Evolutionary conservation across 768 basidiomycete genomes (phyloP).

Genomic region (Podaxis rugospora): DNA sequence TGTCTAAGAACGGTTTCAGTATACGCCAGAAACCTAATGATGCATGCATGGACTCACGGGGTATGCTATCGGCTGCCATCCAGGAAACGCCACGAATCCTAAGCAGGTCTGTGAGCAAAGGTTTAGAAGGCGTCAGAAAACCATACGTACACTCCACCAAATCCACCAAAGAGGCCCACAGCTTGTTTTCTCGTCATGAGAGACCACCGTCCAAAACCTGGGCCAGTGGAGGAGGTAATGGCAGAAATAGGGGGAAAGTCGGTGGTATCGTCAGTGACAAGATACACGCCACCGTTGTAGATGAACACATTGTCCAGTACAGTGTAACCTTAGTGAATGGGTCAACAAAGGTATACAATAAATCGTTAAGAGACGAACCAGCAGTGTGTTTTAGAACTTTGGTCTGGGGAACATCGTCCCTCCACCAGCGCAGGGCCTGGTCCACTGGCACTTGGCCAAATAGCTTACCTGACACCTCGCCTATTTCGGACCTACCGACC

Average conservation of each 20-base stretch:
- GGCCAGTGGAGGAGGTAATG: conserved; percentile 42
- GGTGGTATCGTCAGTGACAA: conserved; percentile 64
- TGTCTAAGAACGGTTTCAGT: conserved; percentile 36
- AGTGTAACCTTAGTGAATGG: conserved; percentile 58
- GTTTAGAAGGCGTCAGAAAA: background rate
- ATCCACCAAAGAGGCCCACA: conserved; percentile 39
- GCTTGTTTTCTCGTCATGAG: conserved; percentile 51
- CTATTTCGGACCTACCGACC: conserved; percentile 29
- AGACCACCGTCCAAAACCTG: conserved; percentile 50
- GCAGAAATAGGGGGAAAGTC: conserved; percentile 53
- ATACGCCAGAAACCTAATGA: background rate
- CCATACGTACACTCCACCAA: conserved; percentile 47
- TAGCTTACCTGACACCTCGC: conserved; percentile 19
- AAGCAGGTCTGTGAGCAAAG: background rate
- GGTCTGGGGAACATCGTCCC: conserved; percentile 48
- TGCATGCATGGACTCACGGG: conserved; percentile 34
- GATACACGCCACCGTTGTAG: conserved; percentile 65
- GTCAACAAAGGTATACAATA: background rate
- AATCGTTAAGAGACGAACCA: conserved; percentile 37
- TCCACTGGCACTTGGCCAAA: conserved; percentile 38
- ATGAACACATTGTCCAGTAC: conserved; percentile 79
- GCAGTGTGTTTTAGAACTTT: conserved; percentile 59
- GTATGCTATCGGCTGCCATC: conserved; percentile 50
- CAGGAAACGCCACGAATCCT: conserved; percentile 70
- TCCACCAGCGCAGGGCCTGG: conserved; percentile 56